Base-by-base conservation (phyloP, 1,139 yeast genomes). In the Meyerozyma sp. region DNA sequence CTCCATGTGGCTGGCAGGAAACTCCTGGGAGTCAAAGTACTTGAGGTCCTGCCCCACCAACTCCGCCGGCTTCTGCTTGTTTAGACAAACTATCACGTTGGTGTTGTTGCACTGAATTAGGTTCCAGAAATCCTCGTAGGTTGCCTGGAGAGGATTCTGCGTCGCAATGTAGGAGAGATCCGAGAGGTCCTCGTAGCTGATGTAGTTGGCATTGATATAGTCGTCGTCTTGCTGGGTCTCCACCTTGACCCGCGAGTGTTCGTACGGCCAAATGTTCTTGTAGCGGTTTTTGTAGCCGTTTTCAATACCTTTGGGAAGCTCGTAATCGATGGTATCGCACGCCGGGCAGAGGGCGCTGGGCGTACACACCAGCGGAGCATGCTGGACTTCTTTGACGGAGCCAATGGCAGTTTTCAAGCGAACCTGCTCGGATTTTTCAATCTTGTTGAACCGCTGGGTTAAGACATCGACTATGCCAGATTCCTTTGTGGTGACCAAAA, bases 21-120 rank as follows among this genome's bases (percentile, higher is more conserved):
- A 34, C 26, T 18, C 37, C 16, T 34, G 37, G 13, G 37, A 34
- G 37, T 34, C 37, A 14, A 34, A 34, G 16, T 34, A 34, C 16
- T 34, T 34, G 37, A 11, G n/a, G n/a, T 34, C 26, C 26, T 34
- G 37, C 8, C 37, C 37, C 37, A 20, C 37, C 8, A 34, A 25
- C 37, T 34, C 37, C 8, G 37, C 37, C 4, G 37, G 32, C 40
- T 39, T 46, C 48, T 9, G 25, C 36, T 81, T 75, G 40, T 91
- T 87, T 44, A 88, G 69, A 58, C 91, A 85, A 16, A 89, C 69
- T 43, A 88, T 82, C 5, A 85, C 70, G 23, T 82, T 80, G 9
- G 81, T 77, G 2, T 75, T 63, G 49, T 85, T 79, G 40, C 78
- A 71, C 72, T 82, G 74, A 0, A 70, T 52, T 4, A 63, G 61